phyloP scores from a whole-genome alignment of 1,139 yeast genomes.

The Kurtzmaniella natalensis region DNA sequence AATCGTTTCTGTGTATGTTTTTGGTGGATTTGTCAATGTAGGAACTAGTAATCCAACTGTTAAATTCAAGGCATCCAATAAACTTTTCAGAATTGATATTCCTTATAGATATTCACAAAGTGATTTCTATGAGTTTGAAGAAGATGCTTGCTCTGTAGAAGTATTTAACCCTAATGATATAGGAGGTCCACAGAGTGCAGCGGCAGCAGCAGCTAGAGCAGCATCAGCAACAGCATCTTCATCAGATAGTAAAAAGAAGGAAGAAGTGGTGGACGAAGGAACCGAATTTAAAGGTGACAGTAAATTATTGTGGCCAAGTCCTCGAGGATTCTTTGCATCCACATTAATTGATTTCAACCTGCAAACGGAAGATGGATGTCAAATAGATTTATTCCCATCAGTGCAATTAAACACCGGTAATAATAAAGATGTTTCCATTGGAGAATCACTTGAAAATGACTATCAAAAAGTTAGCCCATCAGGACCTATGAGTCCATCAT shows the following conservation, averaged over 20 bases:
- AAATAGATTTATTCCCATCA: constrained; percentile 12
- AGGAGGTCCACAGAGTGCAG: constrained; percentile 4
- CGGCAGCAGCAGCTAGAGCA: constrained; percentile 2
- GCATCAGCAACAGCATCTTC: constrained; percentile 9
- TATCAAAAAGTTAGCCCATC: background rate
- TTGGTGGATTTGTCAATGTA: constrained; percentile 35
- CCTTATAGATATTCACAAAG: constrained; percentile 9
- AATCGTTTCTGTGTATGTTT: constrained; percentile 28
- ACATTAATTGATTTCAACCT: constrained; percentile 23
- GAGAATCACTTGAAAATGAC: constrained; percentile 4
- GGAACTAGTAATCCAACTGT: constrained; percentile 14
- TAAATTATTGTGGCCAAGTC: constrained; percentile 25
- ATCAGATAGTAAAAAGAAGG: constrained; percentile 2
- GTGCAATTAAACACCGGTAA: constrained; percentile 2
- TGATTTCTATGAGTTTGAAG: constrained; percentile 12
- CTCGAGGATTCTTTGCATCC: constrained; percentile 41
- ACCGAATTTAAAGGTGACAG: constrained; percentile 5
- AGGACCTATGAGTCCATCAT: constrained; percentile 1
- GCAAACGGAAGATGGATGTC: constrained; percentile 20
- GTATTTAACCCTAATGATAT: no score
- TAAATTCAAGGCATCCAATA: constrained; percentile 30
- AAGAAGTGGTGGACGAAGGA: constrained; percentile 3
- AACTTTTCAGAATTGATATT: constrained; percentile 34
- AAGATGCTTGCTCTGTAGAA: constrained; percentile 11
- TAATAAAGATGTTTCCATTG: constrained; percentile 4